Base-by-base conservation (phyloP, 306 rosid genomes). In the Gillenia trifoliata region DNA sequence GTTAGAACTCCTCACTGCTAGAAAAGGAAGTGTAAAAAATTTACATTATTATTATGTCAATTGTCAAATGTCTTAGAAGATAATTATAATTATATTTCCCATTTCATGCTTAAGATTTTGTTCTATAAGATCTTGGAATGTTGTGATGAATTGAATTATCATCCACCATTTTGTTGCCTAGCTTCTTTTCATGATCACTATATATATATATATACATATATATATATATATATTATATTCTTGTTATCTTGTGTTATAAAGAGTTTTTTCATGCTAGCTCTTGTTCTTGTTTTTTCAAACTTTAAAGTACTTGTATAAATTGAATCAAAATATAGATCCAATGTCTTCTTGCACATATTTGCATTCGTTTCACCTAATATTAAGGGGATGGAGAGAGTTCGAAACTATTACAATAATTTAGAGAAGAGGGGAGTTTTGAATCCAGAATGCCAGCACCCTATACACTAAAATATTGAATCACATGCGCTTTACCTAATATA, bases 11-110 rank as follows among this genome's bases (percentile, higher is more conserved):
- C 57, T 47, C 41, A 31, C 20, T 56, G 77, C 77, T 70, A 82
- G 71, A 75, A 47, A 61, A 59, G 54, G 66, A 20, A n/a, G 66
- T 65, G 75, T 78, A 78, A 69, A 78, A 65, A 50, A 11, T 49
- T 57, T 78, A 56, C 61, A 57, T 36, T 74, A 28, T 67, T 47
- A 66, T 63, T 66, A 52, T 52, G 57, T 45, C 49, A 1, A 43
- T 43, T 13, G 49, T 66, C 66, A 68, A 71, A 31, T 31, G 67
- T 34, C 47, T 55, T 64, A 6, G 30, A 43, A 47, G 77, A 56
- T 31, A 50, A 72, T 31, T 38, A 72, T 70, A 38, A 69, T 61
- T 62, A 22, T 56, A 56, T 64, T 49, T 25, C 75, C n/a, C 65
- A 25, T 33, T 59, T 65, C 10, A 61, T 16, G 70, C 47, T 22